A percentile compares a stretch with the other conserved stretches of the same genome.
phyloP scores from a whole-genome alignment of 2,329 filamentous ascomycete species.

The Aspergillus persii region DNA sequence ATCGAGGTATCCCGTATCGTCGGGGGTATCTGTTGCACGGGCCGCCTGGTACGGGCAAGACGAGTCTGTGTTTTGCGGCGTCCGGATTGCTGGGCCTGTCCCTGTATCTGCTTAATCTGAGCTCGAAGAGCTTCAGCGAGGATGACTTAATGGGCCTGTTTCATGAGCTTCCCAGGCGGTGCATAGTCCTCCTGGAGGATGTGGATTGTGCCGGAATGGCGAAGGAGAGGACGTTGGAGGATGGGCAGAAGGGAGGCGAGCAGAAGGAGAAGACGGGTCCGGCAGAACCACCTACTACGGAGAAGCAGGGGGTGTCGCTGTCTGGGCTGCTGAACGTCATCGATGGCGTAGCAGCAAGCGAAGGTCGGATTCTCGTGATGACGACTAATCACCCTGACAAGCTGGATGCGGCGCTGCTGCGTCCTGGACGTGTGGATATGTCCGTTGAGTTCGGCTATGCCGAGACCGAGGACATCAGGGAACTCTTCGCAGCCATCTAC shows the following conservation, averaged over 20 bases:
- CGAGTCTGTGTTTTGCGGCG: conserved; percentile 66
- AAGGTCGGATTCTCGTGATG: conserved; percentile 72
- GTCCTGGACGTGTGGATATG: conserved; percentile 66
- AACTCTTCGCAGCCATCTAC: conserved; percentile 43
- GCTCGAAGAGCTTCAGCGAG: conserved; percentile 61
- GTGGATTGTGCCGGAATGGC: conserved; percentile 72
- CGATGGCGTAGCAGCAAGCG: conserved; percentile 67
- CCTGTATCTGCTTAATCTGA: conserved; percentile 71
- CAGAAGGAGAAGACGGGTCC: conserved; percentile 11
- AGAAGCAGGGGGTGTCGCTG: conserved; percentile 55
- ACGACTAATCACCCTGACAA: conserved; percentile 67
- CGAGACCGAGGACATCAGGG: conserved; percentile 33
- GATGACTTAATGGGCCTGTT: conserved; percentile 66
- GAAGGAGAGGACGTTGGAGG: conserved; percentile 42
- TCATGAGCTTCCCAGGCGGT: conserved; percentile 64
- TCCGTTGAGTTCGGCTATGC: conserved; percentile 56
- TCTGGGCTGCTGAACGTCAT: conserved; percentile 68
- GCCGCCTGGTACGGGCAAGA: conserved; percentile 77
- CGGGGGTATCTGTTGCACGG: conserved; percentile 80
- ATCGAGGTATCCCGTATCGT: conserved; percentile 80
- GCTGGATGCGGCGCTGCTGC: conserved; percentile 62
- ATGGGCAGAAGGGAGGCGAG: conserved; percentile 14
- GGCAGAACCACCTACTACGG: neutral
- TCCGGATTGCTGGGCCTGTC: conserved; percentile 68
- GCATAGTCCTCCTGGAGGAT: conserved; percentile 72